phyloP scores from a whole-genome alignment of 208 protist genomes.

The Acanthamoeba castellanii region DNA sequence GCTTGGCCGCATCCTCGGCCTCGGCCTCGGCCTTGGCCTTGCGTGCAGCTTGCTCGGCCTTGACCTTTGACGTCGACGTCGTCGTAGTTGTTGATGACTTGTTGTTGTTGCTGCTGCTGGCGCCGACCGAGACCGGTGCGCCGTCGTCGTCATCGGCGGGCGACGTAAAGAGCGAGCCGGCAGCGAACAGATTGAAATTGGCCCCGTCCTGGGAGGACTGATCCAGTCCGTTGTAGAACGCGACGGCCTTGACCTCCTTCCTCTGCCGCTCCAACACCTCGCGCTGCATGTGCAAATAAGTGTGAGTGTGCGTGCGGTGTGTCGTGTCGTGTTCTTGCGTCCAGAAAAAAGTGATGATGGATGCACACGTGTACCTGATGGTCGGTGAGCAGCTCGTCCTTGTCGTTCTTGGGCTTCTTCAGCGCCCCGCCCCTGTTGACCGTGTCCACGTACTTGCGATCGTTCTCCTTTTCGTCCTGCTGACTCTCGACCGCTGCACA shows the following conservation, averaged over 20 bases:
- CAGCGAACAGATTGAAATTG: slow-evolving; percentile 7
- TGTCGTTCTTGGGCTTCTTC: slow-evolving; percentile 32
- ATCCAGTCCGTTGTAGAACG: too few species aligned
- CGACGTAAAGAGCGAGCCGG: slow-evolving; percentile 6
- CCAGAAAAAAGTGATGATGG: too few species aligned
- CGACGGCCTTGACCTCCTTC: too few species aligned
- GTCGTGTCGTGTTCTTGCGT: too few species aligned
- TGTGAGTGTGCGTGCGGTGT: too few species aligned
- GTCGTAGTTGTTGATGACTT: neutral
- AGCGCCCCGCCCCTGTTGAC: neutral
- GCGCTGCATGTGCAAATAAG: too few species aligned
- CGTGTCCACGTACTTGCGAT: neutral
- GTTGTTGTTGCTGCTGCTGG: neutral
- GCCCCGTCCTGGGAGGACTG: neutral
- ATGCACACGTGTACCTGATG: too few species aligned
- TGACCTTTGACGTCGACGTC: neutral
- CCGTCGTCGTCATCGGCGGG: neutral
- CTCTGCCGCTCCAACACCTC: too few species aligned
- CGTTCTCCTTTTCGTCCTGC: slow-evolving; percentile 40
- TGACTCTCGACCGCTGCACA: neutral
- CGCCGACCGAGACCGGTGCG: neutral
- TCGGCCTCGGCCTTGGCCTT: neutral
- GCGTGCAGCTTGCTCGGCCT: neutral
- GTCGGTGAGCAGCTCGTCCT: slow-evolving; percentile 19
- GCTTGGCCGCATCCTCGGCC: neutral